These are phyloP conservation scores for Penicillium egyptiacum DNA, from an alignment of 495 filamentous ascomycete genomes.

Conservation along the genomic window DNA sequence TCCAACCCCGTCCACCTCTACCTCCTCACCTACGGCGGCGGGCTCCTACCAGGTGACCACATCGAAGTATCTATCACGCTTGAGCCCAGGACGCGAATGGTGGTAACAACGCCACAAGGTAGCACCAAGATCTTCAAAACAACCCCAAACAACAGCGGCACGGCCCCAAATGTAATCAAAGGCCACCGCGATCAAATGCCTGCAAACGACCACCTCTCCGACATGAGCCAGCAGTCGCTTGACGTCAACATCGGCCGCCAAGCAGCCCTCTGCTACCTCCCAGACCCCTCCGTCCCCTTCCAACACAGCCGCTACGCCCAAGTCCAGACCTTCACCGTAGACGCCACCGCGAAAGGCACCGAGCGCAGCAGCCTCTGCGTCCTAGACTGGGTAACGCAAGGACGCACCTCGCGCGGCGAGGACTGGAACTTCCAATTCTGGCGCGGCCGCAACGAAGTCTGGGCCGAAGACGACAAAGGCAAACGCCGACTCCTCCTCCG, in stretches of 20 bases:
- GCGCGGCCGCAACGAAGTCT: constrained; percentile 84
- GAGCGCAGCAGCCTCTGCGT: constrained; percentile 64
- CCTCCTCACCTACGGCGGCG: constrained; percentile 91
- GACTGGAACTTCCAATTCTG: constrained; percentile 79
- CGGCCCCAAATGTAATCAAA: constrained; percentile 28
- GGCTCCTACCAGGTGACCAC: constrained; percentile 81
- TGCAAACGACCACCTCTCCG: constrained; percentile 28
- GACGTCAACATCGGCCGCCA: constrained; percentile 58
- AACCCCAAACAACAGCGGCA: constrained; percentile 39
- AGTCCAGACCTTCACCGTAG: constrained; percentile 70
- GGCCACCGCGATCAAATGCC: constrained; percentile 31
- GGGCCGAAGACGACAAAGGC: constrained; percentile 45
- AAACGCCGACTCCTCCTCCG: constrained; percentile 68
- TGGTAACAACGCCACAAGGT: constrained; percentile 83
- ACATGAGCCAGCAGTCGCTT: constrained; percentile 68
- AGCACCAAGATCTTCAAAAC: constrained; percentile 95
- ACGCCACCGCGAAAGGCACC: constrained; percentile 47
- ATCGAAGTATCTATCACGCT: constrained; percentile 72
- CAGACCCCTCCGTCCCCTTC: constrained; percentile 92
- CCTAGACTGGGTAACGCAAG: constrained; percentile 89
- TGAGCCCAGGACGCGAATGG: constrained; percentile 63
- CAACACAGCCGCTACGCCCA: constrained; percentile 77
- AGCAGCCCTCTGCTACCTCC: constrained; percentile 82
- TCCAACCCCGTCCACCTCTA: constrained; percentile 64
- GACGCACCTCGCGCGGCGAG: constrained; percentile 84